Evolutionary conservation across 495 filamentous ascomycete species (phyloP).

Genomic region (Xylaria curta): DNA sequence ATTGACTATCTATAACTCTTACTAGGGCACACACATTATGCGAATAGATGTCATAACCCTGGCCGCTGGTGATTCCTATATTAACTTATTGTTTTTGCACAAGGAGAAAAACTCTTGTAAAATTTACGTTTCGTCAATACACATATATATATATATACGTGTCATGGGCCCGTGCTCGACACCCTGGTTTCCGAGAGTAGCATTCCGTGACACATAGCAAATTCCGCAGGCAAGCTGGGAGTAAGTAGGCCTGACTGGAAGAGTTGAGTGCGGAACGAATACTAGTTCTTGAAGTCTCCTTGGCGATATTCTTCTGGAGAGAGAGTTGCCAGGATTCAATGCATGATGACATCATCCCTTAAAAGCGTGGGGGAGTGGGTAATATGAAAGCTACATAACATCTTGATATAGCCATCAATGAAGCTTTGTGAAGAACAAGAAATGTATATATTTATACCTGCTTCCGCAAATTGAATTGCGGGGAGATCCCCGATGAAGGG

Average conservation of each 20-base stretch:
- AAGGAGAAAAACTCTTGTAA: too few relatives aligned
- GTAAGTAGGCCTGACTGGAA: background rate
- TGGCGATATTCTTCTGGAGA: background rate
- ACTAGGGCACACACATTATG: too few relatives aligned
- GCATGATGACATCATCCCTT: conserved; percentile 5
- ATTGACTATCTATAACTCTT: too few relatives aligned
- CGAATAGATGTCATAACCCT: too few relatives aligned
- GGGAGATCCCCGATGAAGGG: conserved; percentile 14
- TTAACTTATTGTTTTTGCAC: too few relatives aligned
- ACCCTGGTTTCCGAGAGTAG: too few relatives aligned
- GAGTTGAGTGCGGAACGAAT: background rate
- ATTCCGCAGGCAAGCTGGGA: background rate
- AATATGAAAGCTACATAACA: background rate
- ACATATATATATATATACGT: too few relatives aligned
- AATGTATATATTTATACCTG: background rate
- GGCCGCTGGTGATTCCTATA: too few relatives aligned
- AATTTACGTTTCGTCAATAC: too few relatives aligned
- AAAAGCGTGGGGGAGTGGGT: background rate
- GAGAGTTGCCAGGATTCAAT: background rate
- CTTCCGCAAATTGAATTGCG: background rate
- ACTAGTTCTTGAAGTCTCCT: background rate
- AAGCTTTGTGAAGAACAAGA: background rate
- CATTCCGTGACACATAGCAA: background rate
- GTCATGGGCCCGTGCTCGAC: too few relatives aligned
- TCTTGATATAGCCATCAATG: background rate